A percentile compares a stretch with the other conserved stretches of the same genome.
Conservation (phyloP, 2,329 filamentous ascomycete species). For the Ceratocystis destructans region DNA sequence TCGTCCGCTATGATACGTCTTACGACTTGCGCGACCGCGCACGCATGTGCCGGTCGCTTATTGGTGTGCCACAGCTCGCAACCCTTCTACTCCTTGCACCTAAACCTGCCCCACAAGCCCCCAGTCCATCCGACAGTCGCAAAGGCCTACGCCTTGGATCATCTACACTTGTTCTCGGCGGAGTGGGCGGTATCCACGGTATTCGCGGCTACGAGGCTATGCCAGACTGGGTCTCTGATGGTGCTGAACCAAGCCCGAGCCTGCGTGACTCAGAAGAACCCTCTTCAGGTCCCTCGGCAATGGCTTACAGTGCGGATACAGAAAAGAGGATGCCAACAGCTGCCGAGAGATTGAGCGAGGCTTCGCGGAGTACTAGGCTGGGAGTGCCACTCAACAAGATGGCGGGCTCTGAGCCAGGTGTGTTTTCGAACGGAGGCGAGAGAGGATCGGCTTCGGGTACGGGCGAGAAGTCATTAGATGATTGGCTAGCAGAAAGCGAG, state of each 20-base stretch:
- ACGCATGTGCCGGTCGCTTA: constrained; percentile 72
- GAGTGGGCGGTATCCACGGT: constrained; percentile 57
- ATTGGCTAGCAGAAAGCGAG: constrained; percentile 73
- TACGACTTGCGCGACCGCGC: constrained; percentile 90
- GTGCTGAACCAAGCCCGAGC: constrained; percentile 62
- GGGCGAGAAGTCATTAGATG: constrained; percentile 69
- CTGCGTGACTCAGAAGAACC: constrained; percentile 48
- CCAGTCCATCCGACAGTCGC: constrained; percentile 73
- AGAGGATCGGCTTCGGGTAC: constrained; percentile 33
- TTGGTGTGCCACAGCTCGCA: constrained; percentile 73
- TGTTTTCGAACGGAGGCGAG: neutral
- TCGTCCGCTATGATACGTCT: constrained; percentile 84
- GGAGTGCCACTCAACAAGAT: neutral
- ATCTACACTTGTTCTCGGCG: constrained; percentile 69
- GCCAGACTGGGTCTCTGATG: constrained; percentile 72
- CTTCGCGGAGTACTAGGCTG: constrained; percentile 30
- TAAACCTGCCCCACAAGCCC: constrained; percentile 82
- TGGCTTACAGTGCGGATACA: constrained; percentile 27
- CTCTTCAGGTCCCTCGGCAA: constrained; percentile 25
- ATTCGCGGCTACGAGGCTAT: constrained; percentile 65
- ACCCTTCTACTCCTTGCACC: constrained; percentile 82
- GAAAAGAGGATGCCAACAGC: constrained; percentile 38
- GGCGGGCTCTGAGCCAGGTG: neutral
- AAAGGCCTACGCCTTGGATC: constrained; percentile 70
- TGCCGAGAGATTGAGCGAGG: constrained; percentile 49